Percentiles rank a stretch among this genome's conserved stretches.
Conservation (phyloP, 176 grass and related monocot genomes). For the Zizania latifolia region DNA sequence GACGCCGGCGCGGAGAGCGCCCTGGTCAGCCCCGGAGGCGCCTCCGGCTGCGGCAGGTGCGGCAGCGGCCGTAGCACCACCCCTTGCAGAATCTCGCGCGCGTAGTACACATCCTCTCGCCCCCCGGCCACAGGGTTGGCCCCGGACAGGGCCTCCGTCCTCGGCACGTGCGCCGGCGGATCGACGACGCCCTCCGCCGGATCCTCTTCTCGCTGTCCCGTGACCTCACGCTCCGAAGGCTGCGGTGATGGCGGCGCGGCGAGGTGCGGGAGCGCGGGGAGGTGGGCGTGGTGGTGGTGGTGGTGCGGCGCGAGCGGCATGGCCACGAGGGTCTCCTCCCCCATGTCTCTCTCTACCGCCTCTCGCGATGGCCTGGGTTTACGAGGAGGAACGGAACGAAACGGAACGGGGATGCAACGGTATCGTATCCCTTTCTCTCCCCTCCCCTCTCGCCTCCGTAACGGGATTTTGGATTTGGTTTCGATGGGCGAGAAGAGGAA, state of each 20-base stretch:
- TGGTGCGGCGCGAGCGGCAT: constrained; percentile 39
- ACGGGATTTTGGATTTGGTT: constrained; percentile 37
- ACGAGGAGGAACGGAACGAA: constrained; percentile 6
- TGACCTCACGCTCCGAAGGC: not conserved
- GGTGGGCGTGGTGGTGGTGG: constrained; percentile 14
- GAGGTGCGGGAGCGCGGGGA: constrained; percentile 2
- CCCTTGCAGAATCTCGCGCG: constrained; percentile 37
- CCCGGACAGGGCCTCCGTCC: not conserved
- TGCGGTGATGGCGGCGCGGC: not conserved
- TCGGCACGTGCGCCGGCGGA: not conserved
- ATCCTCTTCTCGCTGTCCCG: not conserved
- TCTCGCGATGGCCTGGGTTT: constrained; percentile 19
- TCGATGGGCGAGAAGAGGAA: not conserved
- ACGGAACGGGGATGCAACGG: constrained; percentile 21
- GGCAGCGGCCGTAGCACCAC: constrained; percentile 41
- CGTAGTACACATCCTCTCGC: constrained; percentile 22
- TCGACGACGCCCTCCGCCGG: not conserved
- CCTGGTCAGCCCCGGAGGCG: constrained; percentile 52
- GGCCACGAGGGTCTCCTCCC: constrained; percentile 51
- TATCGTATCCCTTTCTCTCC: not conserved
- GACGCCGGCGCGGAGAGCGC: constrained; percentile 28
- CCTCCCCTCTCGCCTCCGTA: not conserved
- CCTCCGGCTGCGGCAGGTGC: constrained; percentile 83
- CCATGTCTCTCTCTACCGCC: constrained; percentile 31
- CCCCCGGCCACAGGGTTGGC: too few species aligned